Evolutionary conservation across 495 filamentous ascomycete genomes (phyloP).

Genomic region (Lasiosphaeria hispida): DNA sequence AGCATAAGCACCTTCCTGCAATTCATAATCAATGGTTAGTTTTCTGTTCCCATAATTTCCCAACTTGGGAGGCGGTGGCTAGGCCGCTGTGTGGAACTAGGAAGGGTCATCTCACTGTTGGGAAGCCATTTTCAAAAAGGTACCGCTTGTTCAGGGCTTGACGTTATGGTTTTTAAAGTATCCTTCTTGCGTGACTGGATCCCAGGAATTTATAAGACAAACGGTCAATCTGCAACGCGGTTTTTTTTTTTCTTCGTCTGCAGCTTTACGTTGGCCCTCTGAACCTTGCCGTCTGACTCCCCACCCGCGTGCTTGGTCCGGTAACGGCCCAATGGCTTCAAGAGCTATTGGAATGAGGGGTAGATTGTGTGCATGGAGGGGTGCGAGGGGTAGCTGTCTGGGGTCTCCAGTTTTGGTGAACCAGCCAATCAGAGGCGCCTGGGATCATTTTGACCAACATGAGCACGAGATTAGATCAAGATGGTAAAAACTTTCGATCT

Average conservation of each 20-base stretch:
- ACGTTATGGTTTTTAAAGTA: not conserved
- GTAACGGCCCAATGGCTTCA: slow-evolving; percentile 15
- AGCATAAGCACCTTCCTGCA: slow-evolving; percentile 61
- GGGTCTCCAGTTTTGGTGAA: no score
- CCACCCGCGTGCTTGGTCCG: slow-evolving; percentile 4
- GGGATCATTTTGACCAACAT: no score
- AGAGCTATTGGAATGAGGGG: slow-evolving; percentile 1
- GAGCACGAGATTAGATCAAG: no score
- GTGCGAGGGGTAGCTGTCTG: not conserved
- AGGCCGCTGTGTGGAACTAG: not conserved
- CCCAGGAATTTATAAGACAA: no score
- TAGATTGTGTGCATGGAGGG: slow-evolving; percentile 1
- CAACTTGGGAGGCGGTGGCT: not conserved
- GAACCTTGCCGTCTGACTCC: no score
- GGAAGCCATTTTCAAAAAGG: slow-evolving; percentile 27
- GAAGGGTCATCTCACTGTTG: slow-evolving; percentile 29
- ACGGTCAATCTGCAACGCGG: no score
- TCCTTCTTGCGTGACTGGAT: not conserved
- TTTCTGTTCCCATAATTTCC: not conserved
- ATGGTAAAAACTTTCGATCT: no score
- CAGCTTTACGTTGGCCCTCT: not conserved
- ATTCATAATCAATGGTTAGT: not conserved
- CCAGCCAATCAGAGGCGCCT: no score
- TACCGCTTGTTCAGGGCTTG: not conserved
- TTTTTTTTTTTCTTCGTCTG: no score